phyloP scores from a whole-genome alignment of 1,284 basidiomycete species.

The Cerioporus squamosus region DNA sequence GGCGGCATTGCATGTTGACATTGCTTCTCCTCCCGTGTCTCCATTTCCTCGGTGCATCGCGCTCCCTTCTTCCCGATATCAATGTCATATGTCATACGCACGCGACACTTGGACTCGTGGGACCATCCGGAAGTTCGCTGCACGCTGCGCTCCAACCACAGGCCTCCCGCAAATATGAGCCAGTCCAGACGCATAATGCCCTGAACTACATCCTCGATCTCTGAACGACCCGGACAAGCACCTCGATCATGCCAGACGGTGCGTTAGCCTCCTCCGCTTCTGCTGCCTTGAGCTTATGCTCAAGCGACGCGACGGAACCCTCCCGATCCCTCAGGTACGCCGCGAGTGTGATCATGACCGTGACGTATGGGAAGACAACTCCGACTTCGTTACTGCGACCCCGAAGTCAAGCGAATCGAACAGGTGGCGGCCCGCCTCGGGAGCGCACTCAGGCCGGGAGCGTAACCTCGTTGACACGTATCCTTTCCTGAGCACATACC shows the following conservation, averaged over 20 bases:
- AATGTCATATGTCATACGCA: not conserved
- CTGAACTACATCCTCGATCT: constrained; percentile 15
- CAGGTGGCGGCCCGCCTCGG: constrained; percentile 52
- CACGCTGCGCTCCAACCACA: constrained; percentile 20
- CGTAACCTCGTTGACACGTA: constrained; percentile 61
- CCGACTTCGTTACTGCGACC: constrained; percentile 56
- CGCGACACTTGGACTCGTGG: not conserved
- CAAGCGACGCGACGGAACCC: not conserved
- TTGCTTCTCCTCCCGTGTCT: not conserved
- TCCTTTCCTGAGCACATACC: constrained; percentile 62
- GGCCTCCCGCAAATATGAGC: constrained; percentile 11
- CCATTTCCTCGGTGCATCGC: no score
- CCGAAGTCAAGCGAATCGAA: constrained; percentile 57
- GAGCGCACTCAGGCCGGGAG: constrained; percentile 54
- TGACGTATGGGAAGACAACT: constrained; percentile 66
- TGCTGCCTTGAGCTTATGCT: no score
- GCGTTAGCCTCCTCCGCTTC: not conserved
- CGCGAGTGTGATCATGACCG: constrained; percentile 62
- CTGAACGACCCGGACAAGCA: constrained; percentile 9
- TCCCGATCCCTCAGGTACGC: constrained; percentile 50
- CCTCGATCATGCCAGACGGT: constrained; percentile 6
- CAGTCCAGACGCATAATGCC: constrained; percentile 20
- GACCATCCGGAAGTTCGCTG: constrained; percentile 2
- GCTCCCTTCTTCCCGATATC: not conserved
- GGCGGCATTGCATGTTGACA: not conserved